These are phyloP conservation scores for Radiomyces spectabilis DNA, from an alignment of 192 early-diverging fungal species.

Conservation along the genomic window DNA sequence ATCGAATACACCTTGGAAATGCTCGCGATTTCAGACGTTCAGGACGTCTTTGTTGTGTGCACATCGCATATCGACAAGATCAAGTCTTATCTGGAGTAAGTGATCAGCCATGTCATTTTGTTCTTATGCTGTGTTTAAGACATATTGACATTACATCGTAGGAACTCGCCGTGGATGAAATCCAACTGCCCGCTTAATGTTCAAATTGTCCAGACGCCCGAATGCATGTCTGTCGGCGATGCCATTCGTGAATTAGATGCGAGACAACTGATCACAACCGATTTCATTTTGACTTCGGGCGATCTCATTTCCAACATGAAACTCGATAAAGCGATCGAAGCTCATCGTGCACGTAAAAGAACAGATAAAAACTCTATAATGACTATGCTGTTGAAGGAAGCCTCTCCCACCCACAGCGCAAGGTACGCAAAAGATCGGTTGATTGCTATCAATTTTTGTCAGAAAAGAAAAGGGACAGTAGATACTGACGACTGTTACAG, in stretches of 20 bases:
- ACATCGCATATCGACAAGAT: constrained; percentile 78
- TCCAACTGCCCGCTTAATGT: constrained; percentile 62
- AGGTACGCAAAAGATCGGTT: constrained; percentile 5
- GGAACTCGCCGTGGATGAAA: constrained; percentile 67
- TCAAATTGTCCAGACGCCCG: constrained; percentile 61
- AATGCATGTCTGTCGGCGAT: constrained; percentile 79
- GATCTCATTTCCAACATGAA: constrained; percentile 90
- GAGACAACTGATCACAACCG: constrained; percentile 66
- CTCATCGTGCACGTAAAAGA: constrained; percentile 64
- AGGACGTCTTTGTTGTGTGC: constrained; percentile 83
- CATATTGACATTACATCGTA: too few relatives aligned
- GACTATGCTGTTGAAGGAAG: constrained; percentile 86
- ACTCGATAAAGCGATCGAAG: constrained; percentile 63
- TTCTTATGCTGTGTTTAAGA: too few relatives aligned
- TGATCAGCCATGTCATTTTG: neutral
- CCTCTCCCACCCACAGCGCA: constrained; percentile 44
- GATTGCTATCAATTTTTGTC: neutral
- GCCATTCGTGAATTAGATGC: constrained; percentile 86
- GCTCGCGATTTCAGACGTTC: constrained; percentile 77
- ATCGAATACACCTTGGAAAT: constrained; percentile 96
- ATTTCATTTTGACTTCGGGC: constrained; percentile 90
- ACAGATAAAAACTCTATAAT: constrained; percentile 84
- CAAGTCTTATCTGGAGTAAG: constrained; percentile 75
- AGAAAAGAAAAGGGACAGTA: neutral
- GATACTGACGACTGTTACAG: constrained; percentile 8